These are phyloP conservation scores for Rhynchospora tenuis DNA, from an alignment of 176 grass and related monocot genomes.

Conservation along the genomic window DNA sequence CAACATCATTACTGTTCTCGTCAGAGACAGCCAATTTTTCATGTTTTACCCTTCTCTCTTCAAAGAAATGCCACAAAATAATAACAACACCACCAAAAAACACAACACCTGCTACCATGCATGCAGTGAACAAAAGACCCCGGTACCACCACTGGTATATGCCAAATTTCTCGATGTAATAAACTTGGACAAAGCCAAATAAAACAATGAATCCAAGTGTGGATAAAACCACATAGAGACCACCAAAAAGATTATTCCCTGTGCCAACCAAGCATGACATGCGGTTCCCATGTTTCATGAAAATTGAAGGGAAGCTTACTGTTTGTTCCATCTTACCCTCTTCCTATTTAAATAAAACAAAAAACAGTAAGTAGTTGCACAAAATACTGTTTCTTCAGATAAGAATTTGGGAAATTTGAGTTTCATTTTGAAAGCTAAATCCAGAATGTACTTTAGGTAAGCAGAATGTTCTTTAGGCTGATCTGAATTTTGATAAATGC, in stretches of 20 bases:
- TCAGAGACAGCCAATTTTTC: slow-evolving; percentile 26
- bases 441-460: background rate
- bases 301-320: slow-evolving; percentile 39
- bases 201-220: slow-evolving; percentile 62
- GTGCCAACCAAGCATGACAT: slow-evolving; percentile 91
- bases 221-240: slow-evolving; percentile 60
- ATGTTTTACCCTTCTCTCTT: slow-evolving; percentile 42
- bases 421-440: background rate
- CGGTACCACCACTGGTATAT: slow-evolving; percentile 79
- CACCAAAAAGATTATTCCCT: slow-evolving; percentile 70
- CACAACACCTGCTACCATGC: slow-evolving; percentile 59
- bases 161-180: slow-evolving; percentile 58
- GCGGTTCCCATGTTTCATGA: slow-evolving; percentile 48
- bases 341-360: slow-evolving; percentile 44
- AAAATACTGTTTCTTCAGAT: background rate
- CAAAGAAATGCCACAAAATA: slow-evolving; percentile 61
- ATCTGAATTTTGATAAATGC: background rate
- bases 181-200: slow-evolving; percentile 51
- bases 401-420: slow-evolving; percentile 8
- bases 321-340: slow-evolving; percentile 49
- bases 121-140: slow-evolving; percentile 60
- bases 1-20: background rate
- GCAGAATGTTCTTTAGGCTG: background rate
- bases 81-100: slow-evolving; percentile 61
- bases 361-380: background rate